Conservation (phyloP, 345 rosid genomes). For the Cardamine chenopodiifolia region DNA sequence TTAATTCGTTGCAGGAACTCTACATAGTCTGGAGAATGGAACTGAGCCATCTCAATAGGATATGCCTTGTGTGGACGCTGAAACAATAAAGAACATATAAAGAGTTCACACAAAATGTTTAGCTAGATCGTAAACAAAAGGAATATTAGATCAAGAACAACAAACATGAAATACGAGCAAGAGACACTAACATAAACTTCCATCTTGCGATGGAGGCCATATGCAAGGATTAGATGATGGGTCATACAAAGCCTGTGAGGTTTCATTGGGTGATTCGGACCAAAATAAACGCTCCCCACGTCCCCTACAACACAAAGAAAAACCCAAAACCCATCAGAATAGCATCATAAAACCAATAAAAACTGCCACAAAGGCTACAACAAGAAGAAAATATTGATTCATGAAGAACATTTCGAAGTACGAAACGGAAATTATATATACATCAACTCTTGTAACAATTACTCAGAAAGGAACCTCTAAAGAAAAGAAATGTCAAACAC, state of each 20-base stretch:
- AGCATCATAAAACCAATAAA: conserved; percentile 1
- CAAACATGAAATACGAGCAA: conserved; percentile 5
- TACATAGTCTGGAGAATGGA: conserved; percentile 92
- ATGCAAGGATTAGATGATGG: conserved; percentile 93
- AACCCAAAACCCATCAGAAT: background rate
- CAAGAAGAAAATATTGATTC: background rate
- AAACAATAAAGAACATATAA: conserved; percentile 25
- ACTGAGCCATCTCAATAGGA: conserved; percentile 95
- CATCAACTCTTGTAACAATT: background rate
- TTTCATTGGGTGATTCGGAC: conserved; percentile 97
- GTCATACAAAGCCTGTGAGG: conserved; percentile 99
- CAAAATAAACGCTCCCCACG: conserved; percentile 92
- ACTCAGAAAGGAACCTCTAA: background rate
- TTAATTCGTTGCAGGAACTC: conserved; percentile 86
- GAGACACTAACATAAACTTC: conserved; percentile 75
- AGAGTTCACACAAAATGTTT: background rate
- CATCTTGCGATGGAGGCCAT: conserved; percentile 94
- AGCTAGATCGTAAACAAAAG: background rate
- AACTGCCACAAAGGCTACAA: background rate
- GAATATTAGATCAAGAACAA: background rate
- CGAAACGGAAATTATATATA: background rate
- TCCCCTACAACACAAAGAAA: conserved; percentile 62
- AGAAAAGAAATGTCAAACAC: background rate
- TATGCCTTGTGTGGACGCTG: conserved; percentile 99
- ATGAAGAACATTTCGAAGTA: background rate